Evolutionary conservation across 768 basidiomycete species (phyloP).

Genomic region (Lactarius hatsudake): DNA sequence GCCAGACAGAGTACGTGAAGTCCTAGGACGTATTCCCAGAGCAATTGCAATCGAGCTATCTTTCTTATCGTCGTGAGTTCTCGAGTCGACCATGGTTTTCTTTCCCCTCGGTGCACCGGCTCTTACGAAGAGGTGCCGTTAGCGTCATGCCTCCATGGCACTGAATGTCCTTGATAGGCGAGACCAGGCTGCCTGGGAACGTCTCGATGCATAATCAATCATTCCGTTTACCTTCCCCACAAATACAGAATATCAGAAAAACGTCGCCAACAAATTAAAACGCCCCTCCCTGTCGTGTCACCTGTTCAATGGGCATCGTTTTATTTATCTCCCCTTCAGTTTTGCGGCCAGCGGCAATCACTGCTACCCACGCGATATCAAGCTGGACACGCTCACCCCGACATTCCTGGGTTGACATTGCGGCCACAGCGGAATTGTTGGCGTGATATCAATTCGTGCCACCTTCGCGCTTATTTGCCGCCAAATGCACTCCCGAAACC

Average conservation of each 20-base stretch:
- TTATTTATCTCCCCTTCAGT: neutral
- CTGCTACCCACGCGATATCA: neutral
- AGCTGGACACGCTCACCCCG: neutral
- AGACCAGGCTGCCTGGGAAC: neutral
- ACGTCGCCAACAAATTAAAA: neutral
- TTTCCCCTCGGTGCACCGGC: neutral
- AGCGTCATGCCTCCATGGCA: neutral
- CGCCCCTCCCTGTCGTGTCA: neutral
- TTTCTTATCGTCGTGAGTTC: neutral
- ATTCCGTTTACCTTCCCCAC: neutral
- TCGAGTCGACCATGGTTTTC: neutral
- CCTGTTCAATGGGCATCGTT: neutral
- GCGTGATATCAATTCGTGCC: neutral
- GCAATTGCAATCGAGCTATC: neutral
- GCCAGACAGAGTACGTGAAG: neutral
- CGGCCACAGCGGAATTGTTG: neutral
- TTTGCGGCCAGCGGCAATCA: neutral
- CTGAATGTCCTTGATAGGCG: neutral
- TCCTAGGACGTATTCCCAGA: neutral
- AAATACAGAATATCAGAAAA: neutral
- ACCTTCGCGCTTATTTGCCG: neutral
- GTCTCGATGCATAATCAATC: neutral
- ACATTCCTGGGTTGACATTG: neutral
- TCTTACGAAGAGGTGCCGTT: constrained; percentile 9
- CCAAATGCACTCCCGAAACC: neutral